Percentiles rank a stretch among this genome's conserved stretches.
phyloP scores from a whole-genome alignment of 1,284 basidiomycete genomes.

The Moniliophthora roreri region DNA sequence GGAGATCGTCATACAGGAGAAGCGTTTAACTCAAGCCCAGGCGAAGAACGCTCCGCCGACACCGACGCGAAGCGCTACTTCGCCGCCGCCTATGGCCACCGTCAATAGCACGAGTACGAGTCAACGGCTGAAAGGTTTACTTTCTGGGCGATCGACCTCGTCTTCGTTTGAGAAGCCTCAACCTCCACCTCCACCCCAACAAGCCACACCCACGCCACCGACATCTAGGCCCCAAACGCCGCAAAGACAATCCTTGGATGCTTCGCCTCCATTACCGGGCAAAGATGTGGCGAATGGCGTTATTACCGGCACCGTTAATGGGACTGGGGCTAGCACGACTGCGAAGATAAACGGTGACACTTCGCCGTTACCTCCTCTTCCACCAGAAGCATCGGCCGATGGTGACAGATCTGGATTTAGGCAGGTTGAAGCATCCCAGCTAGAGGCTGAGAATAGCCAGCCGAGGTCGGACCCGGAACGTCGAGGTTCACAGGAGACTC shows the following conservation, averaged over 20 bases:
- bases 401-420: constrained; percentile 11
- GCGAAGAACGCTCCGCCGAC: constrained; percentile 19
- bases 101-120: constrained; percentile 29
- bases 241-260: background rate
- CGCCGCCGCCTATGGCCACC: constrained; percentile 9
- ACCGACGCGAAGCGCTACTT: constrained; percentile 33
- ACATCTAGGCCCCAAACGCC: background rate
- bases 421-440: constrained; percentile 12
- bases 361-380: constrained; percentile 12
- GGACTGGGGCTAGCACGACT: background rate
- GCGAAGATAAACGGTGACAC: constrained; percentile 6
- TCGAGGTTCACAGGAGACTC: background rate
- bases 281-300: background rate
- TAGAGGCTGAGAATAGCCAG: background rate
- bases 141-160: constrained; percentile 33
- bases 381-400: background rate
- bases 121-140: constrained; percentile 41
- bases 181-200: constrained; percentile 24
- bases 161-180: constrained; percentile 35
- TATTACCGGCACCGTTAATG: background rate
- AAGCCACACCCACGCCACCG: background rate
- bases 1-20: constrained; percentile 80
- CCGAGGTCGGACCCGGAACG: background rate
- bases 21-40: constrained; percentile 42
- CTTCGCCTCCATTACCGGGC: constrained; percentile 4